Conservation (phyloP, 148 eudicot genomes). For the Heliosperma pusillum region DNA sequence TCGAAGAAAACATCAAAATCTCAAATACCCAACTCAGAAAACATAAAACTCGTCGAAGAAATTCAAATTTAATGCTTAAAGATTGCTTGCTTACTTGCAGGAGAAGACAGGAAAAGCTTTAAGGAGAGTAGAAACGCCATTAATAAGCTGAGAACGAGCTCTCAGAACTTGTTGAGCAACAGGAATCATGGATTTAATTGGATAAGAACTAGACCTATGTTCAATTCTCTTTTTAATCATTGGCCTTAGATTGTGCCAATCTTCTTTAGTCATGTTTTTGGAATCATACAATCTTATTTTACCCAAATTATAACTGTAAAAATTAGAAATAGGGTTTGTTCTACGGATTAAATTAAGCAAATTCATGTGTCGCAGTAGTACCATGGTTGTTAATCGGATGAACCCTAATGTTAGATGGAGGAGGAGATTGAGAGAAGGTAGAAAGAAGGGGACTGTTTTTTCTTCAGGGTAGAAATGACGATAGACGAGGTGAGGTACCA, state of each 20-base stretch:
- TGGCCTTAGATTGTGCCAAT: slow-evolving; percentile 63
- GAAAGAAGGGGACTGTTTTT: too few relatives aligned
- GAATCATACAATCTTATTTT: slow-evolving; percentile 25
- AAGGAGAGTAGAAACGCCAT: slow-evolving; percentile 70
- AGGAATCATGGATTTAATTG: slow-evolving; percentile 59
- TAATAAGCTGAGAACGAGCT: slow-evolving; percentile 44
- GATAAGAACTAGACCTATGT: slow-evolving; percentile 52
- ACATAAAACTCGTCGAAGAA: not conserved
- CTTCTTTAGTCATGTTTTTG: slow-evolving; percentile 26
- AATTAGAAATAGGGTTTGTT: not conserved
- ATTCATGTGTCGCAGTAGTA: slow-evolving; percentile 2
- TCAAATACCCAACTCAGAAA: not conserved
- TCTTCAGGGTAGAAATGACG: too few relatives aligned
- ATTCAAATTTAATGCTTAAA: not conserved
- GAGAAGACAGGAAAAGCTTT: slow-evolving; percentile 47
- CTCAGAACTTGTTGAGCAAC: slow-evolving; percentile 63
- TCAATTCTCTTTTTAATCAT: slow-evolving; percentile 77
- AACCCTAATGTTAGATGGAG: not conserved
- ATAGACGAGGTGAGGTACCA: too few relatives aligned
- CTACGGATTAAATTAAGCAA: slow-evolving; percentile 10
- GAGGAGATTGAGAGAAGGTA: not conserved
- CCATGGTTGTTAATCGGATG: not conserved
- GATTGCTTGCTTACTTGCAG: slow-evolving; percentile 56
- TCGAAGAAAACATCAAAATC: not conserved
- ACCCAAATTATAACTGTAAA: not conserved